Percentiles rank a stretch among this genome's conserved stretches.
Evolutionary conservation across 1,284 basidiomycete genomes (phyloP).

Genomic region (Moesziomyces antarcticus): DNA sequence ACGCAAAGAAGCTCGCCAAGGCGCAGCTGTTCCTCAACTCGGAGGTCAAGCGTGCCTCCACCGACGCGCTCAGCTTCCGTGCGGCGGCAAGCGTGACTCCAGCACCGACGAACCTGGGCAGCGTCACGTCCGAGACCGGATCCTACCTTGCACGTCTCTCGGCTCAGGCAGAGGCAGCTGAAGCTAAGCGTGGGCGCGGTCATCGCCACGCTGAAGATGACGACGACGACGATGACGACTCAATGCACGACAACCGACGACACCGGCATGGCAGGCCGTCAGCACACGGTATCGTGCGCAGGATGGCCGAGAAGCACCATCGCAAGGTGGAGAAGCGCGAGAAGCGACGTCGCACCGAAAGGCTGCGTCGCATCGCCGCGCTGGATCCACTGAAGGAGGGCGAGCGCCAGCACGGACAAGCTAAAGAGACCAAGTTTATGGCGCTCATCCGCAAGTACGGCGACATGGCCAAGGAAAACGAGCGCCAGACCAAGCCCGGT

Average conservation of each 20-base stretch:
- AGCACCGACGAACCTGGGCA: constrained; percentile 4
- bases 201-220: not conserved
- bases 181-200: not conserved
- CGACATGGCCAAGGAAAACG: constrained; percentile 17
- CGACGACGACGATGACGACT: constrained; percentile 25
- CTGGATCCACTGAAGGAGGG: constrained; percentile 38
- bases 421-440: constrained; percentile 45
- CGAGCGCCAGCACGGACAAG: constrained; percentile 18
- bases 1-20: constrained; percentile 31
- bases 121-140: constrained; percentile 24
- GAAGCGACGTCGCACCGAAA: constrained; percentile 18
- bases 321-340: constrained; percentile 25
- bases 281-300: constrained; percentile 21
- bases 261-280: constrained; percentile 2
- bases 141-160: constrained; percentile 31
- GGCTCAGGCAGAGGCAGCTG: constrained; percentile 20
- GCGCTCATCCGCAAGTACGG: constrained; percentile 42
- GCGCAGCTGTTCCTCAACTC: constrained; percentile 30
- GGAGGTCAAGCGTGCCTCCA: constrained; percentile 20
- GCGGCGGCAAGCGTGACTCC: not conserved
- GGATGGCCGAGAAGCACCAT: constrained; percentile 32
- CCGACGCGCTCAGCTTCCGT: constrained; percentile 1
- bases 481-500: not conserved
- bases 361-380: constrained; percentile 36
- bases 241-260: not conserved